Evolutionary conservation across 139 green algal species (phyloP).

Genomic region (Chlamydomonas sphaeroides): DNA sequence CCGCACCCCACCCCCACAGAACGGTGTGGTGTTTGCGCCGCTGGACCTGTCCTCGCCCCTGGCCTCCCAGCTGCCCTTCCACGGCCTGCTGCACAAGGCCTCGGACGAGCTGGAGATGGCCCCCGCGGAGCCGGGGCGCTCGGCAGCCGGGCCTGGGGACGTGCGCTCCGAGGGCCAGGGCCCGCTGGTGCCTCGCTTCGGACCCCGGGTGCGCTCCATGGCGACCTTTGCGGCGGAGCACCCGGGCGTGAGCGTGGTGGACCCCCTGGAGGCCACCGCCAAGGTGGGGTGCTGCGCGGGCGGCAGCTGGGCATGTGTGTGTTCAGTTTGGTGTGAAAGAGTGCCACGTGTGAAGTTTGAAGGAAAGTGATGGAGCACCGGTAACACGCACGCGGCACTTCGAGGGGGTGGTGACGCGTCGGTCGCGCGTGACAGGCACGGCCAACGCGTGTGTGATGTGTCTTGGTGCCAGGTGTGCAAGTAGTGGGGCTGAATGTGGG

Average conservation of each 20-base stretch:
- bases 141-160: neutral
- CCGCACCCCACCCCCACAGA: conserved; percentile 6
- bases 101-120: conserved; percentile 65
- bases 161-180: neutral
- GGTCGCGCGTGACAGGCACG: no score
- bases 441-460: no score
- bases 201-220: conserved; percentile 23
- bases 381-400: no score
- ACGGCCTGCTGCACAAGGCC: conserved; percentile 83
- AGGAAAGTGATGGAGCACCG: no score
- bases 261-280: conserved; percentile 51
- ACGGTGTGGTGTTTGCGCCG: conserved; percentile 44
- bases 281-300: conserved; percentile 24
- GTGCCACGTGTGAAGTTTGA: no score
- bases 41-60: conserved; percentile 54
- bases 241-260: conserved; percentile 37
- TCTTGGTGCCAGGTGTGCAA: no score
- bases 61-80: conserved; percentile 49
- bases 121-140: neutral
- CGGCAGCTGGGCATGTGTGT: neutral
- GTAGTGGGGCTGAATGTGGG: no score
- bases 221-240: conserved; percentile 28
- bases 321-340: neutral
- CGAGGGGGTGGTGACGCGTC: no score
- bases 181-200: neutral